Conservation (phyloP, 306 rosid genomes). For the Rosa chinensis region DNA sequence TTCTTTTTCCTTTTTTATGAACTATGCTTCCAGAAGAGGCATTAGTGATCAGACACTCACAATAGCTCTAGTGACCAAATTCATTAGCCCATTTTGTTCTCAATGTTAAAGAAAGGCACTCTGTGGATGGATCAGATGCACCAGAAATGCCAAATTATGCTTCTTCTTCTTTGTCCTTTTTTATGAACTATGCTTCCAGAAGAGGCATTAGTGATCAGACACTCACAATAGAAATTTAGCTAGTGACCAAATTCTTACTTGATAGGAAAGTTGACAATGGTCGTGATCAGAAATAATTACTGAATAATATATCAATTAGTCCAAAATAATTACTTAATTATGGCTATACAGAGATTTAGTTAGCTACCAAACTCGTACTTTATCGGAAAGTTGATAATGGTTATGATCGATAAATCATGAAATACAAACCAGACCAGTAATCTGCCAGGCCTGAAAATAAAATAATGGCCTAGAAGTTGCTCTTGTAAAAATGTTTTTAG, state of each 20-base stretch:
- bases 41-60: no score
- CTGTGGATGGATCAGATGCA: background rate
- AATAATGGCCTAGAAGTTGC: background rate
- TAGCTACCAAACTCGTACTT: background rate
- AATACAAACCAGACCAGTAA: background rate
- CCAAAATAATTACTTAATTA: no score
- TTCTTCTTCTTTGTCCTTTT: no score
- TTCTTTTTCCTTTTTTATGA: no score
- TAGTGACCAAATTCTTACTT: background rate
- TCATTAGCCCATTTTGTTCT: no score
- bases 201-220: background rate
- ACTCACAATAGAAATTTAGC: background rate
- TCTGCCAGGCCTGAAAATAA: background rate
- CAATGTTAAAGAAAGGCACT: background rate
- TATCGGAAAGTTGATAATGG: background rate
- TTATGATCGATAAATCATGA: background rate
- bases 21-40: no score
- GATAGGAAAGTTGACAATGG: background rate
- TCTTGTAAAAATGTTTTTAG: background rate
- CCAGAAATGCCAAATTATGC: background rate
- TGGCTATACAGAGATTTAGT: background rate
- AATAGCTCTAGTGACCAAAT: no score
- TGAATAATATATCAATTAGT: no score
- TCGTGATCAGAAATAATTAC: no score
- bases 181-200: background rate